These are phyloP conservation scores for Aquilaria sinensis DNA, from an alignment of 345 rosid genomes.

Conservation along the genomic window DNA sequence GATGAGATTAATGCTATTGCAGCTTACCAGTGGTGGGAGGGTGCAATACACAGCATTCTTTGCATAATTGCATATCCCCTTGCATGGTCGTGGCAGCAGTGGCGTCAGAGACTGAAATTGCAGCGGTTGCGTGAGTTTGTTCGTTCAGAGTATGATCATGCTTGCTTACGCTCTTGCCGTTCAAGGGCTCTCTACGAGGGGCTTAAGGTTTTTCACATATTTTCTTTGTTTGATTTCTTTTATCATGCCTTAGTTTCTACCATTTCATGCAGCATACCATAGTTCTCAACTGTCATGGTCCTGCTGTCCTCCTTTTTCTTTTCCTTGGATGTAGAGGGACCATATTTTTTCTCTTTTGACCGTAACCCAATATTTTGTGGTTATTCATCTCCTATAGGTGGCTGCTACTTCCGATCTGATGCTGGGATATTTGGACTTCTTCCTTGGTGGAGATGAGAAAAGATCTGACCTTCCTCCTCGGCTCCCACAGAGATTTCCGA, in stretches of 20 bases:
- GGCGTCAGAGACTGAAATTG: constrained; percentile 78
- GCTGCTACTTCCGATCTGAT: constrained; percentile 93
- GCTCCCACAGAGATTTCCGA: constrained; percentile 70
- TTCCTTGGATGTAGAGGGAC: not conserved
- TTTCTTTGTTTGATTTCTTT: not conserved
- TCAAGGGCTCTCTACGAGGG: constrained; percentile 99
- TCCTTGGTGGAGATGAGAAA: constrained; percentile 98
- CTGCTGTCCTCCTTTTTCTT: not conserved
- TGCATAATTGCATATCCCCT: constrained; percentile 75
- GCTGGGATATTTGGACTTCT: constrained; percentile 96
- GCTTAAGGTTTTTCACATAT: constrained; percentile 59
- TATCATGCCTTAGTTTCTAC: not conserved
- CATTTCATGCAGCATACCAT: too few species aligned
- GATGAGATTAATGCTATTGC: constrained; percentile 96
- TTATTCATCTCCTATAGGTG: constrained; percentile 42
- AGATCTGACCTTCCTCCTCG: constrained; percentile 86
- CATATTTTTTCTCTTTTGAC: not conserved
- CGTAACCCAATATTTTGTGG: not conserved
- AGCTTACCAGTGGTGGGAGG: constrained; percentile 99
- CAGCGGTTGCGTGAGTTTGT: constrained; percentile 94
- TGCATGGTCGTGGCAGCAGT: constrained; percentile 99
- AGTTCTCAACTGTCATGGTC: too few species aligned
- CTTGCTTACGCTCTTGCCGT: constrained; percentile 97
- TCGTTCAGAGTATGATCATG: constrained; percentile 97
- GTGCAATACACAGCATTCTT: constrained; percentile 81